A percentile compares a stretch with the other conserved stretches of the same genome.
Conservation (phyloP, 768 basidiomycete genomes). For the Leccinellum rugosiceps region DNA sequence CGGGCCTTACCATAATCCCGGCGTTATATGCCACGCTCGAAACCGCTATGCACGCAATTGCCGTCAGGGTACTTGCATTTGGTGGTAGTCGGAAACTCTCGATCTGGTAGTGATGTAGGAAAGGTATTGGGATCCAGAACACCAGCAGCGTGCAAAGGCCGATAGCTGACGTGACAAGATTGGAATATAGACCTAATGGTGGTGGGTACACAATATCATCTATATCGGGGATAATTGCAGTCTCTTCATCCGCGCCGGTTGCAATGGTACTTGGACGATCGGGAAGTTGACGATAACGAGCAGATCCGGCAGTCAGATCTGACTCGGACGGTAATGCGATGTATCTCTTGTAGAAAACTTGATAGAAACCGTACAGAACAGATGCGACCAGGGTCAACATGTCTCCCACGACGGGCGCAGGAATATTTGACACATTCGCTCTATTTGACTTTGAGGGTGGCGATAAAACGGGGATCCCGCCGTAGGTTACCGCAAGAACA, state of each 20-base stretch:
- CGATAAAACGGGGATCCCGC: slow-evolving; percentile 44
- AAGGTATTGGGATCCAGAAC: slow-evolving; percentile 76
- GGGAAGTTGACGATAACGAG: slow-evolving; percentile 44
- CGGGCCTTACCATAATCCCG: slow-evolving; percentile 68
- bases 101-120: slow-evolving; percentile 62
- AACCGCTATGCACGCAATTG: slow-evolving; percentile 65
- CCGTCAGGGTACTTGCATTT: slow-evolving; percentile 39
- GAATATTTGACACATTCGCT: slow-evolving; percentile 8
- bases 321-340: slow-evolving; percentile 67
- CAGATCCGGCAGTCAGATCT: slow-evolving; percentile 40
- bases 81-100: slow-evolving; percentile 70
- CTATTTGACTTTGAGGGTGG: slow-evolving; percentile 16
- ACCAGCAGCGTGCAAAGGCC: slow-evolving; percentile 71
- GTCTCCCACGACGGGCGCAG: slow-evolving; percentile 68
- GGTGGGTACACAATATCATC: slow-evolving; percentile 49
- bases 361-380: slow-evolving; percentile 70
- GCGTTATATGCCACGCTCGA: slow-evolving; percentile 80
- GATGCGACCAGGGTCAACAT: slow-evolving; percentile 70
- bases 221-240: slow-evolving; percentile 13
- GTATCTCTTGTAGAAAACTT: slow-evolving; percentile 82
- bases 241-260: slow-evolving; percentile 24
- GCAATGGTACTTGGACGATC: slow-evolving; percentile 32
- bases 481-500: slow-evolving; percentile 79
- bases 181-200: slow-evolving; percentile 84
- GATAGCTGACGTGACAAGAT: slow-evolving; percentile 75